phyloP scores from a whole-genome alignment of 2,329 filamentous ascomycete genomes.

The Xylaria sp. region DNA sequence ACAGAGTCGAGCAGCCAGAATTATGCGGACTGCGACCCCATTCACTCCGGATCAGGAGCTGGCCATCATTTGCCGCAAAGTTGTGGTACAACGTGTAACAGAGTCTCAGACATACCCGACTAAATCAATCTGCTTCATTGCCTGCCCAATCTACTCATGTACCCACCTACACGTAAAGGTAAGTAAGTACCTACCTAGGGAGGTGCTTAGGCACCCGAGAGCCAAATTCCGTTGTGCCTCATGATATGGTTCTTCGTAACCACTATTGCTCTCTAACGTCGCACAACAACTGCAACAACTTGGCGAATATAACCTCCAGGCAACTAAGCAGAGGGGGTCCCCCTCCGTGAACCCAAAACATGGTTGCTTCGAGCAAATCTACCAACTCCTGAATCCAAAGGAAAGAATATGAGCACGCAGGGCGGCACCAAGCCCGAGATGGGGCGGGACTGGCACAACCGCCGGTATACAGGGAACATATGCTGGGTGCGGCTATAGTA shows the following conservation, averaged over 20 bases:
- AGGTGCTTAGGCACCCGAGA: not conserved
- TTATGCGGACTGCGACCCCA: too few species aligned
- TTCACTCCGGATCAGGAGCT: not conserved
- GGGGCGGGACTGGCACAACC: not conserved
- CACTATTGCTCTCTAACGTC: too few species aligned
- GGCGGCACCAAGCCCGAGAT: not conserved
- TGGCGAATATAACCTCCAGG: not conserved
- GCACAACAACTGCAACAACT: not conserved
- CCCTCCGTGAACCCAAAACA: too few species aligned
- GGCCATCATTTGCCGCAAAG: not conserved
- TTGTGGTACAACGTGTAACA: not conserved
- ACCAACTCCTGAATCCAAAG: too few species aligned
- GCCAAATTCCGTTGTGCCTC: not conserved
- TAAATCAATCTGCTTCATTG: not conserved
- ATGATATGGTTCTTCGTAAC: not conserved
- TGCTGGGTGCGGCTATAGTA: not conserved
- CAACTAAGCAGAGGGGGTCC: not conserved
- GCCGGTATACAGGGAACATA: not conserved
- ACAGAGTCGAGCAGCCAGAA: too few species aligned
- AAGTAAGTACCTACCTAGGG: too few species aligned
- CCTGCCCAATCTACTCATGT: too few species aligned
- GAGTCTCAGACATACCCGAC: not conserved
- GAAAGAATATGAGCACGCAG: not conserved
- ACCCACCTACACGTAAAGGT: too few species aligned
- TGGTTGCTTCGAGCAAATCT: not conserved